phyloP scores from a whole-genome alignment of 2,329 filamentous ascomycete species.

The Passalora sequoiae region DNA sequence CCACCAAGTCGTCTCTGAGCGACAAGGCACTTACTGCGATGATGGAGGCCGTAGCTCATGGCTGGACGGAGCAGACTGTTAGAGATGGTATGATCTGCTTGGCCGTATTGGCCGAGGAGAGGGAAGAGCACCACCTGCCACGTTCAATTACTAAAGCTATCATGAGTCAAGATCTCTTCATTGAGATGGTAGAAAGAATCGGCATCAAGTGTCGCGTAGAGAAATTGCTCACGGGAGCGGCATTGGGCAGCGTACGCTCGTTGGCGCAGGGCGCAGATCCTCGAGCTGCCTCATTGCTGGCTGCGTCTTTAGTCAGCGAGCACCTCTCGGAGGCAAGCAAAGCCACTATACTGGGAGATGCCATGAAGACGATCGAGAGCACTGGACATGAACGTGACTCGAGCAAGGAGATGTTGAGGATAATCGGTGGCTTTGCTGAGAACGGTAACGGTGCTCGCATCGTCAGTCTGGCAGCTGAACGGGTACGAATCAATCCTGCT shows the following conservation, averaged over 20 bases:
- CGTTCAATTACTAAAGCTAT: constrained; percentile 64
- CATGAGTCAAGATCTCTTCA: constrained; percentile 58
- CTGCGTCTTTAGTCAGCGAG: constrained; percentile 1
- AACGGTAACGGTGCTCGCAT: constrained; percentile 5
- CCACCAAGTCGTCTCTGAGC: constrained; percentile 72
- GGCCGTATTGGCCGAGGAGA: constrained; percentile 74
- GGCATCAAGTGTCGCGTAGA: constrained; percentile 63
- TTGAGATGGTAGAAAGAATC: constrained; percentile 56
- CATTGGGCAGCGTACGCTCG: constrained; percentile 58
- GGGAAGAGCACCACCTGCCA: constrained; percentile 64
- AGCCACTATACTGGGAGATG: constrained; percentile 11
- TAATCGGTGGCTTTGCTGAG: constrained; percentile 6
- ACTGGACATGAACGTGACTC: constrained; percentile 1
- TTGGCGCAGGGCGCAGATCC: constrained; percentile 2
- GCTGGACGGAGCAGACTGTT: constrained; percentile 69
- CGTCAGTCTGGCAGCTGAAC: constrained; percentile 10
- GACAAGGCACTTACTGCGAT: constrained; percentile 77
- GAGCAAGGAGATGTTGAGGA: constrained; percentile 8
- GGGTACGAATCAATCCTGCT: constrained; percentile 6
- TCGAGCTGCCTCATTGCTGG: constrained; percentile 8
- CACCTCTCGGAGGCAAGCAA: constrained; percentile 8
- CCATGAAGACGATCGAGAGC: constrained; percentile 8
- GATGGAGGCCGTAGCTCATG: constrained; percentile 79
- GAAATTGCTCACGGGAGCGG: constrained; percentile 67
- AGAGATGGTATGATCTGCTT: constrained; percentile 72